phyloP scores from a whole-genome alignment of 1,284 basidiomycete genomes.

The Leccinum proximum region DNA sequence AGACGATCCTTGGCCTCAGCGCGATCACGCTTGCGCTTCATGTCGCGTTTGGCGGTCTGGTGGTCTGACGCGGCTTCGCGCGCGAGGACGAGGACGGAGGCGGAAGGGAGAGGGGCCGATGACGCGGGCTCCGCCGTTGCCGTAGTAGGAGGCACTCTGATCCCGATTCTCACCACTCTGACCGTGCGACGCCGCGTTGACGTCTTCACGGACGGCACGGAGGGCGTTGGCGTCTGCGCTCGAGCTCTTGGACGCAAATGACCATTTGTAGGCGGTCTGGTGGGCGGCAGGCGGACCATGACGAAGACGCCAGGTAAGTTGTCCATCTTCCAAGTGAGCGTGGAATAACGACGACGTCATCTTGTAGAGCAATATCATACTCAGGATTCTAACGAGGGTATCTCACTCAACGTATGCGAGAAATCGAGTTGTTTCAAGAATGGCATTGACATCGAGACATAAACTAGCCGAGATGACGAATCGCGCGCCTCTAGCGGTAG shows the following conservation, averaged over 20 bases:
- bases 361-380: no score
- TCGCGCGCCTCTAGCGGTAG: no score
- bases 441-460: no score
- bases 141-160: neutral
- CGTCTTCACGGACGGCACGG: constrained; percentile 52
- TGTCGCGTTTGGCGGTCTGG: constrained; percentile 44
- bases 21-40: constrained; percentile 62
- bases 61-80: constrained; percentile 54
- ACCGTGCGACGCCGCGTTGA: constrained; percentile 54
- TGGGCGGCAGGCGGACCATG: constrained; percentile 36
- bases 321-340: no score
- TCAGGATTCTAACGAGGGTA: no score
- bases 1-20: constrained; percentile 63
- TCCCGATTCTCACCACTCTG: constrained; percentile 27
- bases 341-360: no score
- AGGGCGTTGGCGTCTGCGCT: constrained; percentile 53
- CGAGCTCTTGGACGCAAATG: constrained; percentile 45
- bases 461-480: no score
- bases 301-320: no score
- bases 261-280: constrained; percentile 65
- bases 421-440: no score
- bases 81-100: constrained; percentile 60
- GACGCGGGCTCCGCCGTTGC: constrained; percentile 27
- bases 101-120: constrained; percentile 35
- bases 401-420: no score